A percentile compares a stretch with the other conserved stretches of the same genome.
Evolutionary conservation across 208 protist genomes (phyloP).

Genomic region (Leishmania tropica): DNA sequence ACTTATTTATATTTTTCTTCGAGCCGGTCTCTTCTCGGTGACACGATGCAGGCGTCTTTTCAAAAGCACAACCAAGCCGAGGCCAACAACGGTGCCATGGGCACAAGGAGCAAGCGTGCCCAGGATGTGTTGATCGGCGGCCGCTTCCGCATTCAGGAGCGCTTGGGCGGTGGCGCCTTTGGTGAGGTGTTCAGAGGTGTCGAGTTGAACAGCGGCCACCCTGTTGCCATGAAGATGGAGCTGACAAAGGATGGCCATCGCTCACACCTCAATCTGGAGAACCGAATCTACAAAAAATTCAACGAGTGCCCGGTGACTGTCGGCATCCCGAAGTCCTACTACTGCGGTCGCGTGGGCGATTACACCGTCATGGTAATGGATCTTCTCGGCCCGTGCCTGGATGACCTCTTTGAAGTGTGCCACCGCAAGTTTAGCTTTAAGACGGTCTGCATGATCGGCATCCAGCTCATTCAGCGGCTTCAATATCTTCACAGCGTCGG

Average conservation of each 20-base stretch:
- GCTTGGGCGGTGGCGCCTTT: constrained; percentile 98
- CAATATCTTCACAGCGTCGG: constrained; percentile 94
- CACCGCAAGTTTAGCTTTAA: constrained; percentile 90
- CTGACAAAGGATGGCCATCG: constrained; percentile 51
- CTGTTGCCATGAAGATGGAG: constrained; percentile 90
- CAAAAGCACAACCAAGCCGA: not conserved
- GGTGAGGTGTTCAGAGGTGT: constrained; percentile 96
- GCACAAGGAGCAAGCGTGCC: constrained; percentile 3
- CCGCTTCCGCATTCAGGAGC: constrained; percentile 92
- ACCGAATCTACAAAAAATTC: constrained; percentile 76
- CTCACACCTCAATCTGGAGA: constrained; percentile 77
- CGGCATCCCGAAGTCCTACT: constrained; percentile 96
- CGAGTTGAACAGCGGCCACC: constrained; percentile 55
- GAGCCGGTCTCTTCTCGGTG: constrained; percentile 3
- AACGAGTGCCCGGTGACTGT: constrained; percentile 67
- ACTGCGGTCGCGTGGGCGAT: constrained; percentile 95
- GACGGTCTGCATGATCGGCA: constrained; percentile 95
- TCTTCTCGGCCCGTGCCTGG: constrained; percentile 97
- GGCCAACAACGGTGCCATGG: not conserved
- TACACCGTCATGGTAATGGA: constrained; percentile 99
- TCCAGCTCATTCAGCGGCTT: constrained; percentile 94
- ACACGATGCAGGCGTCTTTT: constrained; percentile 12
- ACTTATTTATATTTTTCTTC: not conserved
- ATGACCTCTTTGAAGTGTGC: constrained; percentile 98
- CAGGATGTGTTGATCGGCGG: constrained; percentile 78